Evolutionary conservation across 306 rosid species (phyloP), one percentile per base, ranked within the genome.

Genomic region (Vicia villosa): DNA sequence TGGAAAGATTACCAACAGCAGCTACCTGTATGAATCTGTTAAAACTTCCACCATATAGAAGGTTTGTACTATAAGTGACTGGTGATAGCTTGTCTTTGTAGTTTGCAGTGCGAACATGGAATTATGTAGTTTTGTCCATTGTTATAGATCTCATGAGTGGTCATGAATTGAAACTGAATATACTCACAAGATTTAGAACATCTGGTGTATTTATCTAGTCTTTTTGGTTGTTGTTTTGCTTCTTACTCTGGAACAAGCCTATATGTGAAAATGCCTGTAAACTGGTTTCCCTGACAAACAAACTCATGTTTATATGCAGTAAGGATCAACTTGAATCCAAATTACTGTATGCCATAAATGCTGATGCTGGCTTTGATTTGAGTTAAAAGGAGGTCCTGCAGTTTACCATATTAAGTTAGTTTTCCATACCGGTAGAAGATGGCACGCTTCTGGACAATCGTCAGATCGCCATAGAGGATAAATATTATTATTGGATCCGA

Each of bases 1-100:
- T 88, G 76, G 97, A 88, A 58, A 90, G 99, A 60, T 76, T 94
- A 69, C 99, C 99, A 3, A 94, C 99, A 58, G 82, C 99, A 13
- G 99, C 99, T 63, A 94, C 99, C 74, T 94, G 99, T 79, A 94
- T 94, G 99, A 94, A 94, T 83, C 89, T 94, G 50, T 83, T 94
- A 36, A 94, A 94, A 91, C 97, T 94, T 81, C 99, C 99, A 37
- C 97, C 99, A 30, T 94, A 94, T 75, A 82, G 87, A 72, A 94
- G 99, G 99, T 94, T 81, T 63, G 89, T 82, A 64, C 67, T 59
- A 16, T 30, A 78, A 58, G 36, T 82, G 60, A 70, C 56, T 82
- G 63, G 36, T 82, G 60, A 70, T 60, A 78, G 20, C 62, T 52
- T 82, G 22, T 56, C 43, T 62, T 76, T 45, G 54, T 63, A 32